phyloP scores from a whole-genome alignment of 2,329 filamentous ascomycete genomes.

The Paracorniculantispora psalliotae region DNA sequence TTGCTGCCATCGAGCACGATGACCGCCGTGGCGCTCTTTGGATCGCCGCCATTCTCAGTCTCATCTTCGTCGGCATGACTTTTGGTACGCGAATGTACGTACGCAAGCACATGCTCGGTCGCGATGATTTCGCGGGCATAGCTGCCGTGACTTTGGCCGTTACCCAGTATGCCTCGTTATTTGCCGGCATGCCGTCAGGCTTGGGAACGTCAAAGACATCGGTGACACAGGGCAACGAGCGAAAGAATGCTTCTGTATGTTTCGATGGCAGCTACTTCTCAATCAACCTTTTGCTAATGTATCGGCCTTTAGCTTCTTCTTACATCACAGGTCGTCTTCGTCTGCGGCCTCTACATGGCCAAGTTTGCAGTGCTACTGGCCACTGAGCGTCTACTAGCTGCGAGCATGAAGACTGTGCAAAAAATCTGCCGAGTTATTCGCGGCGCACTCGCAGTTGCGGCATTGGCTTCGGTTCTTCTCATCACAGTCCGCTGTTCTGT shows the following conservation, averaged over 20 bases:
- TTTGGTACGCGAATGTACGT: slow-evolving; percentile 11
- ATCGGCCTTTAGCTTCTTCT: slow-evolving; percentile 3
- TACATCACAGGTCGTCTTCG: slow-evolving; percentile 13
- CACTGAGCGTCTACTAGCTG: slow-evolving; percentile 17
- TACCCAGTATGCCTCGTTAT: slow-evolving; percentile 15
- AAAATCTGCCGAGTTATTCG: slow-evolving; percentile 13
- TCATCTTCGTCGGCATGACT: slow-evolving; percentile 14
- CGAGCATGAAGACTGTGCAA: slow-evolving; percentile 12
- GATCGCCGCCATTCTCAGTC: slow-evolving; percentile 17
- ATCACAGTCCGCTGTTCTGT: slow-evolving; percentile 9
- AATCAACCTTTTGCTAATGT: too few relatives aligned
- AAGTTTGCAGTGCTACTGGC: slow-evolving; percentile 19
- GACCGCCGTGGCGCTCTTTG: slow-evolving; percentile 18
- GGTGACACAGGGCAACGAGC: slow-evolving; percentile 7
- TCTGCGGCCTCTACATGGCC: slow-evolving; percentile 15
- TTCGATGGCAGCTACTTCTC: too few relatives aligned
- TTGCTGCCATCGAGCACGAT: slow-evolving; percentile 5
- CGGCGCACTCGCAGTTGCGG: slow-evolving; percentile 6
- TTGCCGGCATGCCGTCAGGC: slow-evolving; percentile 11
- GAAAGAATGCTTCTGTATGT: slow-evolving; percentile 12
- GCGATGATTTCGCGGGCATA: slow-evolving; percentile 15
- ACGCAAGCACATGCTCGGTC: slow-evolving; percentile 16
- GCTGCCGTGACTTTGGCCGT: slow-evolving; percentile 2
- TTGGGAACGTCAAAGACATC: slow-evolving; percentile 15
- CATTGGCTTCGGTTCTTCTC: slow-evolving; percentile 10